phyloP scores from a whole-genome alignment of 2,329 filamentous ascomycete species.

The Ophiosphaerella narmari region DNA sequence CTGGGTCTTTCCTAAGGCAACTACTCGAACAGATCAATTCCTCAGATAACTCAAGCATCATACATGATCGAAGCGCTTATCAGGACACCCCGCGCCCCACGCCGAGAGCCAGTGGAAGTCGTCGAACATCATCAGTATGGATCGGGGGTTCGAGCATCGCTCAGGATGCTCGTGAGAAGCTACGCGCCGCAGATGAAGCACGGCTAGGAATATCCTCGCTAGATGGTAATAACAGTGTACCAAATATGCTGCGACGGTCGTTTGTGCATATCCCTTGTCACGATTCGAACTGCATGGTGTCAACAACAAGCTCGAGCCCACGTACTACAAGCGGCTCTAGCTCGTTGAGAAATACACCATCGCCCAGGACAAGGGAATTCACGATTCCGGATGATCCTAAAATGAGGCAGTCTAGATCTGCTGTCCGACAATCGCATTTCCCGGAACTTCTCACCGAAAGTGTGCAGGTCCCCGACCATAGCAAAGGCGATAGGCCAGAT shows the following conservation, averaged over 20 bases:
- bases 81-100: neutral
- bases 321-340: neutral
- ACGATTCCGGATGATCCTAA: no score
- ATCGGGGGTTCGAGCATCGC: constrained; percentile 22
- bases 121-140: constrained; percentile 19
- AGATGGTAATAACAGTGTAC: neutral
- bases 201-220: constrained; percentile 9
- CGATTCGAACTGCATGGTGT: neutral
- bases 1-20: constrained; percentile 26
- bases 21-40: constrained; percentile 36
- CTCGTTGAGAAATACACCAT: neutral
- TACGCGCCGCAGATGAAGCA: constrained; percentile 32
- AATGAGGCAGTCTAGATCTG: no score
- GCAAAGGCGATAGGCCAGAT: neutral
- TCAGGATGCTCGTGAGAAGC: constrained; percentile 27
- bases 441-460: neutral
- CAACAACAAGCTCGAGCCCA: neutral
- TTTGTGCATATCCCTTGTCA: neutral
- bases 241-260: neutral
- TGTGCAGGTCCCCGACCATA: neutral
- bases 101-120: neutral
- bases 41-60: neutral
- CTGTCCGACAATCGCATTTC: neutral
- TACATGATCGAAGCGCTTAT: neutral
- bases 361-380: no score